Base-by-base conservation (phyloP, 345 rosid genomes). In the Populus tremula region DNA sequence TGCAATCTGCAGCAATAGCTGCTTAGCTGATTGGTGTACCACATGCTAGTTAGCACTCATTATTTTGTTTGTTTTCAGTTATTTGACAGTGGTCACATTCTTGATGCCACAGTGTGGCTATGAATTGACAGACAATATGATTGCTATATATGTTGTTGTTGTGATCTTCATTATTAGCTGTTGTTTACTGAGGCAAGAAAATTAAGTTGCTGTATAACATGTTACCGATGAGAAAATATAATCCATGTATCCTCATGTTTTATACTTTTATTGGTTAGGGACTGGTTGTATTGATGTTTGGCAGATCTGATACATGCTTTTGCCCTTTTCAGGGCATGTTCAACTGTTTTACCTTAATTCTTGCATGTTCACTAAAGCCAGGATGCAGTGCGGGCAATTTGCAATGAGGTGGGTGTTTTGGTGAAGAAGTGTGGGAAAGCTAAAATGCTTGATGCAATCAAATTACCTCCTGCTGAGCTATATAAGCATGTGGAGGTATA, bases 371-470 rank as follows among this genome's bases (percentile, higher is more conserved):
- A 72, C 25, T 76, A 69, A 81, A 82, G 80, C 79, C 92, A 96
- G 99, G 96, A 89, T 77, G 99, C 97, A 27, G 97, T 96, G 73
- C 81, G 83, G 76, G 89, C 84, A 75, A 96, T 94, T 81, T 96
- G 97, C 85, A 79, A 69, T 61, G 91, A 90, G 79, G 91, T 90
- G 82, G 91, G 88, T n/a, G 88, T 88, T 76, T 87, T 96, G 80
- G 96, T 87, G 71, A 86, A 85, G 84, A 89, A 85, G 83, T 83
- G 92, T 80, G 99, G 99, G 68, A 96, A 96, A 84, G 87, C 93
- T 38, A 96, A 96, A 86, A 90, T 96, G 97, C 71, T 87, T 73
- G 97, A 92, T 68, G 96, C 97, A 56, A 91, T 96, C 80, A 96
- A 90, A 86, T 83, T 93, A 78, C 97, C 98, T 71, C 98, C 98